Evolutionary conservation across 2,329 filamentous ascomycete species (phyloP).

Genomic region (Penicillium sp.): DNA sequence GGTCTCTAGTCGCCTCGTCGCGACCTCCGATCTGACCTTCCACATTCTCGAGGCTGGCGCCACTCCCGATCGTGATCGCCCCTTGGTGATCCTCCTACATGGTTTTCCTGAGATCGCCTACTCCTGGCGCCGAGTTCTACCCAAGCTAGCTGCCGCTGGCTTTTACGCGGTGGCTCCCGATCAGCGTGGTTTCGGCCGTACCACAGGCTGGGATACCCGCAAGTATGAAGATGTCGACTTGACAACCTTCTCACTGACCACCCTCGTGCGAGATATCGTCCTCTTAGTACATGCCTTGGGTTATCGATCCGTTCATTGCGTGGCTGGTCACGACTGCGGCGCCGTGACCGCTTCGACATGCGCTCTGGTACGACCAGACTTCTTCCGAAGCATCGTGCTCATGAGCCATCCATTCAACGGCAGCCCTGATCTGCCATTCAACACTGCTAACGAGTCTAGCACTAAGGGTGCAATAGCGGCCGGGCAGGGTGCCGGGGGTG

Average conservation of each 20-base stretch:
- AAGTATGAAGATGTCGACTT: slow-evolving; percentile 59
- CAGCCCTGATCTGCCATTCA: slow-evolving; percentile 54
- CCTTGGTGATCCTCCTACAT: slow-evolving; percentile 66
- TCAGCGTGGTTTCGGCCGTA: slow-evolving; percentile 70
- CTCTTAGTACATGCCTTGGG: slow-evolving; percentile 65
- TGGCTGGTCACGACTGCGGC: slow-evolving; percentile 71
- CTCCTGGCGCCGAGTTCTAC: slow-evolving; percentile 69
- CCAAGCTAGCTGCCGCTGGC: slow-evolving; percentile 60
- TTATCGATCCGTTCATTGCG: slow-evolving; percentile 60
- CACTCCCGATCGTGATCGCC: slow-evolving; percentile 44
- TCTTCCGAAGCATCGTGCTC: slow-evolving; percentile 65
- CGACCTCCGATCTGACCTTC: slow-evolving; percentile 64
- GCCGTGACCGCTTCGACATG: slow-evolving; percentile 64
- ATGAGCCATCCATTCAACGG: slow-evolving; percentile 69
- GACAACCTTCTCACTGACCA: slow-evolving; percentile 60
- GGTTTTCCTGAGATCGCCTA: slow-evolving; percentile 72
- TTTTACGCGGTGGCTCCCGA: slow-evolving; percentile 71
- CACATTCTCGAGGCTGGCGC: slow-evolving; percentile 63
- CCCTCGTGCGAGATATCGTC: slow-evolving; percentile 65
- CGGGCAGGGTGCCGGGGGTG: slow-evolving; percentile 13
- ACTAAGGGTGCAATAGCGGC: slow-evolving; percentile 3
- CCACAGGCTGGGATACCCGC: slow-evolving; percentile 62
- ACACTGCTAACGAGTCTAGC: slow-evolving; percentile 40
- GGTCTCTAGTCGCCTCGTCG: slow-evolving; percentile 60
- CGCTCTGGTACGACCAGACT: slow-evolving; percentile 65